These are phyloP conservation scores for Omphalotus olearius DNA, from an alignment of 1,284 basidiomycete genomes.

Conservation along the genomic window DNA sequence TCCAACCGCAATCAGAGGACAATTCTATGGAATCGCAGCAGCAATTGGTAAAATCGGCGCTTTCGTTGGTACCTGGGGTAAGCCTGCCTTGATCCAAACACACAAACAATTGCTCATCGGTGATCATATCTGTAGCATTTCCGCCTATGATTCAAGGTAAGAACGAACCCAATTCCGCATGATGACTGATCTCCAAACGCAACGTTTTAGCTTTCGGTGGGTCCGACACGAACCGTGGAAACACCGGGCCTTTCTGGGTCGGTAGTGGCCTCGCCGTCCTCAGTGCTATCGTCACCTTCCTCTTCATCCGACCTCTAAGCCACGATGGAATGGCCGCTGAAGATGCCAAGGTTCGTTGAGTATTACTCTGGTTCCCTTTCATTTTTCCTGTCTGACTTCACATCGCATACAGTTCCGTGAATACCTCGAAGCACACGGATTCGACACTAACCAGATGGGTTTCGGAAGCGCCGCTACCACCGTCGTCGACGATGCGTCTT, in stretches of 20 bases:
- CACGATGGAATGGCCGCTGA: conserved; percentile 80
- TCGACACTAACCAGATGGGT: conserved; percentile 15
- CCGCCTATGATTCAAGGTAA: conserved; percentile 61
- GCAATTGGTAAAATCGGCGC: conserved; percentile 90
- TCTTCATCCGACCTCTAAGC: conserved; percentile 74
- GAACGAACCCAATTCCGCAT: not conserved
- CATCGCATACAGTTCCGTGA: conserved; percentile 57
- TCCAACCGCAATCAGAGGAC: conserved; percentile 82
- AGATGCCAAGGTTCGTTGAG: conserved; percentile 51
- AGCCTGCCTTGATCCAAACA: not conserved
- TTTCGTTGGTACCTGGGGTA: conserved; percentile 75
- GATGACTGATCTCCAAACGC: too few species aligned
- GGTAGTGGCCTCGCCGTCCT: conserved; percentile 76
- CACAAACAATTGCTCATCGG: not conserved
- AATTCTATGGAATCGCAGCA: conserved; percentile 84
- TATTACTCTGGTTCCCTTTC: not conserved
- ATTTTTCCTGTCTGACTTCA: not conserved
- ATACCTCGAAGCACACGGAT: conserved; percentile 13
- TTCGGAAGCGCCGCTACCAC: conserved; percentile 1
- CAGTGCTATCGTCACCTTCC: conserved; percentile 68
- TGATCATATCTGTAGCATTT: conserved; percentile 35
- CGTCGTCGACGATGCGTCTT: too few species aligned
- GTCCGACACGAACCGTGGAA: conserved; percentile 42
- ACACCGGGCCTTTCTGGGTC: conserved; percentile 81
- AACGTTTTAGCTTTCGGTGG: conserved; percentile 56